These are phyloP conservation scores for Lomentospora prolificans DNA, from an alignment of 2,329 filamentous ascomycete species.

Conservation along the genomic window DNA sequence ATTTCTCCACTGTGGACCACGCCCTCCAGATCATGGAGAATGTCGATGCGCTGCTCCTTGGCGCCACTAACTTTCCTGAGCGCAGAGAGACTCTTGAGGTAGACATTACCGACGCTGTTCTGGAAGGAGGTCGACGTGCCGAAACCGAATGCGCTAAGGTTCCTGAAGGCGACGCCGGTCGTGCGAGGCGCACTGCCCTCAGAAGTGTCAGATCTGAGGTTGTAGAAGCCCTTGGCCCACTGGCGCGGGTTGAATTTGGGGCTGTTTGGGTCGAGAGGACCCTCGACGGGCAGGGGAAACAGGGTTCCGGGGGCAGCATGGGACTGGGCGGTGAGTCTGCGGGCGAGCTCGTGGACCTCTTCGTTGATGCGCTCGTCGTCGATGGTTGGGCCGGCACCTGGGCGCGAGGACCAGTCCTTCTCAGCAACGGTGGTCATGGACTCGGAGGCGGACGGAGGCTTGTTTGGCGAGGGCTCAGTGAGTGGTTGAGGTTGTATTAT, in stretches of 20 bases:
- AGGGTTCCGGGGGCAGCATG: constrained; percentile 17
- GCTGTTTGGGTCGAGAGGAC: constrained; percentile 27
- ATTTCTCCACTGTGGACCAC: constrained; percentile 44
- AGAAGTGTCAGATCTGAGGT: constrained; percentile 15
- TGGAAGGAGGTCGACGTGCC: constrained; percentile 32
- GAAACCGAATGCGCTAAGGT: constrained; percentile 32
- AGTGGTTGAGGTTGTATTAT: neutral
- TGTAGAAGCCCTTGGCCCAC: constrained; percentile 31
- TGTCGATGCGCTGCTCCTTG: constrained; percentile 29
- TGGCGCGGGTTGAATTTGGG: constrained; percentile 29
- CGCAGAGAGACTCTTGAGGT: constrained; percentile 17
- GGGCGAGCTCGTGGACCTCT: constrained; percentile 19
- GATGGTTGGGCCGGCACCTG: neutral
- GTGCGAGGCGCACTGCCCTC: constrained; percentile 19
- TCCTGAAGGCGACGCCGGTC: constrained; percentile 30
- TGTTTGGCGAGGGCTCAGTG: neutral
- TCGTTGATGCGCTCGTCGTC: constrained; percentile 10
- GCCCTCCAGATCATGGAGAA: constrained; percentile 42
- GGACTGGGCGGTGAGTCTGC: constrained; percentile 18
- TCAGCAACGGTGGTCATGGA: constrained; percentile 3
- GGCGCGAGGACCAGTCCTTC: neutral
- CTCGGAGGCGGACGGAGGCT: neutral
- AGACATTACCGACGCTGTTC: constrained; percentile 29
- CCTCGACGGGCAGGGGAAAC: constrained; percentile 17
- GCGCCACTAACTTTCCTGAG: constrained; percentile 18